Percentiles rank a stretch among this genome's conserved stretches.
Evolutionary conservation across 257 asterid genomes (phyloP).

Genomic region (Ophiorrhiza pumila): DNA sequence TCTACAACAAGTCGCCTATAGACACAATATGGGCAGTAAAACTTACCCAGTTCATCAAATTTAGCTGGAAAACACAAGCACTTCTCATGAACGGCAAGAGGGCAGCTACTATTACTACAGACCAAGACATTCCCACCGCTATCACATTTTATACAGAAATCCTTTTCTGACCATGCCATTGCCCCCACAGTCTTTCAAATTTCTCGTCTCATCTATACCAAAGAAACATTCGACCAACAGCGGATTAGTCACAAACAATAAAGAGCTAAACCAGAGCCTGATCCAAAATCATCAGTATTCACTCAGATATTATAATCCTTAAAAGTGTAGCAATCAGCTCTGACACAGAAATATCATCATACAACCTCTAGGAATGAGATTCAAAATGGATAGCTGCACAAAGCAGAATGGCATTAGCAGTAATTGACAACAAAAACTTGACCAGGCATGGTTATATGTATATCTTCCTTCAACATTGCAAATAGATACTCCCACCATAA

Average conservation of each 20-base stretch:
- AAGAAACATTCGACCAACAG: neutral
- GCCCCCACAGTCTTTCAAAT: constrained; percentile 18
- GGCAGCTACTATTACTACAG: constrained; percentile 65
- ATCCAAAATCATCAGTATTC: neutral
- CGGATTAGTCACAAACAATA: neutral
- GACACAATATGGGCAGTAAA: constrained; percentile 77
- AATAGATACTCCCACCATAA: neutral
- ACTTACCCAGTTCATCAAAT: constrained; percentile 48
- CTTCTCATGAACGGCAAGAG: constrained; percentile 54
- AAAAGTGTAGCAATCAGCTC: neutral
- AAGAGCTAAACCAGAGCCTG: neutral
- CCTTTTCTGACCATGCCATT: constrained; percentile 51
- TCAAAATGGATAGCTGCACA: neutral
- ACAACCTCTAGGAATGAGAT: neutral
- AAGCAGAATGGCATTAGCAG: neutral
- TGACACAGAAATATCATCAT: neutral
- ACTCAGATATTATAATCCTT: too few species aligned
- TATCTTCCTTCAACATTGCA: neutral
- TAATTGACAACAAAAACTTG: neutral
- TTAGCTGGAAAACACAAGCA: constrained; percentile 60
- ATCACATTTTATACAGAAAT: constrained; percentile 64
- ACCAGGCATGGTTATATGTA: neutral
- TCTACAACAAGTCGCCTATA: constrained; percentile 50
- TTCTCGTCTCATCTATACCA: neutral
- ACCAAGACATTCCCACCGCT: constrained; percentile 53